Conservation (phyloP, 345 rosid genomes). For the Hypericum androsaemum region DNA sequence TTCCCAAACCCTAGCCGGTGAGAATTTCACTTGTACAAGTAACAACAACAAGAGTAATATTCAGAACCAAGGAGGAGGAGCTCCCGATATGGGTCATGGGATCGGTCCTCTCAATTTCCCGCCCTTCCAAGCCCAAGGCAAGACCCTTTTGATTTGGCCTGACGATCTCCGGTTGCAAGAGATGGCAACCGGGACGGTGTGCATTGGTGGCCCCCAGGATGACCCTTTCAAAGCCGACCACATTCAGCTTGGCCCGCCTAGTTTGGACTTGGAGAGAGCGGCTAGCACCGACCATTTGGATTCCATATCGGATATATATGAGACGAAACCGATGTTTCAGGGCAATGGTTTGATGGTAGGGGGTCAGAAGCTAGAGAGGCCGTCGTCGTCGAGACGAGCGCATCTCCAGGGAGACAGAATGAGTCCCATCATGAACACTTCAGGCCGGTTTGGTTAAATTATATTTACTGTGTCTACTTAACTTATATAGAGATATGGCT, state of each 20-base stretch:
- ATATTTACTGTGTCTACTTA: background rate
- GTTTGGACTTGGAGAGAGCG: constrained; percentile 15
- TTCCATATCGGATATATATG: constrained; percentile 64
- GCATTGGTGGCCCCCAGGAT: too few species aligned
- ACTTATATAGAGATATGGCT: too few species aligned
- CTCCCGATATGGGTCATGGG: constrained; percentile 33
- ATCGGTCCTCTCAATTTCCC: constrained; percentile 59
- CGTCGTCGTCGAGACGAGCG: constrained; percentile 66
- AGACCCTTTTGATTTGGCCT: constrained; percentile 71
- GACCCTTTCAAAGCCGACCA: too few species aligned
- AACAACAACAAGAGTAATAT: background rate
- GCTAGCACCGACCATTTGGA: constrained; percentile 41
- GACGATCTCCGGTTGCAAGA: constrained; percentile 65
- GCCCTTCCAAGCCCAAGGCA: constrained; percentile 82
- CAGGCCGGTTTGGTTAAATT: background rate
- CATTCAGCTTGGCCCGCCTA: constrained; percentile 43
- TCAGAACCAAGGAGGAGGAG: constrained; percentile 3
- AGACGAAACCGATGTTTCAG: constrained; percentile 46
- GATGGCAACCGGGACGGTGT: constrained; percentile 23
- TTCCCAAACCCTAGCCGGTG: constrained; percentile 68
- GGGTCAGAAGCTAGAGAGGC: constrained; percentile 46
- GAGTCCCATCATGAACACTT: constrained; percentile 40
- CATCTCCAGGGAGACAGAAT: constrained; percentile 36
- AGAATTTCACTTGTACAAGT: background rate
- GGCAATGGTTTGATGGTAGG: constrained; percentile 43